phyloP scores from a whole-genome alignment of 495 filamentous ascomycete genomes.

The Ramalina intermedia region DNA sequence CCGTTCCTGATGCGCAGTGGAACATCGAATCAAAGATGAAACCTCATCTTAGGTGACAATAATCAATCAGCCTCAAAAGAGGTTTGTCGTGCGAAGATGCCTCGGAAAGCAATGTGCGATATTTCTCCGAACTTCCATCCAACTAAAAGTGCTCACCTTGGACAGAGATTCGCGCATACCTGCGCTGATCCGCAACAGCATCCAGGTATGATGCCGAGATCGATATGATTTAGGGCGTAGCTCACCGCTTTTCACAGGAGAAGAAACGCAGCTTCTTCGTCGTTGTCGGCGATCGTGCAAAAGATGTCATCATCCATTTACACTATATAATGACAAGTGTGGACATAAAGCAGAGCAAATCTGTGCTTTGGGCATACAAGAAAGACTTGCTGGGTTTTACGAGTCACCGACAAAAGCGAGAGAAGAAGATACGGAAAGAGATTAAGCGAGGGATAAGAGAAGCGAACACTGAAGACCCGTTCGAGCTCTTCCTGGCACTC shows the following conservation, averaged over 20 bases:
- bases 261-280: slow-evolving; percentile 98
- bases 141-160: neutral
- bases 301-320: slow-evolving; percentile 92
- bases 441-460: slow-evolving; percentile 92
- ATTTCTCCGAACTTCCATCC: neutral
- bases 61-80: neutral
- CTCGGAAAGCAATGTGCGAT: slow-evolving; percentile 36
- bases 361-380: slow-evolving; percentile 98
- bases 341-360: slow-evolving; percentile 92
- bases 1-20: too few species aligned
- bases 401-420: slow-evolving; percentile 91
- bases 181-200: slow-evolving; percentile 86
- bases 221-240: neutral
- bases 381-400: slow-evolving; percentile 92
- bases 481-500: slow-evolving; percentile 93
- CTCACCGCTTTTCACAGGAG: slow-evolving; percentile 29
- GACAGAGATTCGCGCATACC: slow-evolving; percentile 83
- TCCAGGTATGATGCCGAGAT: slow-evolving; percentile 36
- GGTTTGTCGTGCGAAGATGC: slow-evolving; percentile 21
- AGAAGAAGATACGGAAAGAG: slow-evolving; percentile 94
- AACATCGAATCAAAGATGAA: too few species aligned
- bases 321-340: slow-evolving; percentile 85
- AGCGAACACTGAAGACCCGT: slow-evolving; percentile 89
- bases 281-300: slow-evolving; percentile 86
- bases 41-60: neutral